Percentiles rank a stretch among this genome's conserved stretches.
Evolutionary conservation across 768 basidiomycete species (phyloP).

Genomic region (Coprinopsis strossmayeri): DNA sequence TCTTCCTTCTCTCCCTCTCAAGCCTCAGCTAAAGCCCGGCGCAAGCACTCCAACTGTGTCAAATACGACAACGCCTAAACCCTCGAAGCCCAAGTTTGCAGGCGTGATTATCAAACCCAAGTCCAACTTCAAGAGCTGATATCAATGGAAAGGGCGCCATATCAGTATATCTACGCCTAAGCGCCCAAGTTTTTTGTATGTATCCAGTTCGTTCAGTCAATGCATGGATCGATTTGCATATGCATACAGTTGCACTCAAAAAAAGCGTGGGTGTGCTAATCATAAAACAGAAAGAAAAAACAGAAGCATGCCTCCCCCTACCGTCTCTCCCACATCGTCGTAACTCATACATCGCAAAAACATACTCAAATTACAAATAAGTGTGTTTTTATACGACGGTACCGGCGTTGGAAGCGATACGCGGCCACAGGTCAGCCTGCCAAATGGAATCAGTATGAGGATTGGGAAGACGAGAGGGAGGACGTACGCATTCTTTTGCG

Average conservation of each 20-base stretch:
- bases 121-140: neutral
- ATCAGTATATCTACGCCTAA: no score
- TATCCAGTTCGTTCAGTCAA: no score
- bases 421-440: conserved; percentile 96
- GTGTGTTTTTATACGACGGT: conserved; percentile 98
- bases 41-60: neutral
- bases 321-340: no score
- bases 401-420: conserved; percentile 98
- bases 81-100: conserved; percentile 19
- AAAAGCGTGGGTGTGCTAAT: no score
- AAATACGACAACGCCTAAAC: neutral
- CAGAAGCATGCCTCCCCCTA: no score
- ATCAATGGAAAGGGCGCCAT: no score
- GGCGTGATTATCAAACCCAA: conserved; percentile 39
- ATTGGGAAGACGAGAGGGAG: neutral
- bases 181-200: no score
- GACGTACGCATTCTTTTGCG: conserved; percentile 97
- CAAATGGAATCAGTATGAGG: conserved; percentile 3
- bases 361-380: no score
- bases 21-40: neutral
- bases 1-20: neutral
- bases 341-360: no score
- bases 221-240: no score
- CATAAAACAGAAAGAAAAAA: no score
- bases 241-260: no score